Conservation (phyloP, 2,329 filamentous ascomycete species). For the Penicillium sp. region DNA sequence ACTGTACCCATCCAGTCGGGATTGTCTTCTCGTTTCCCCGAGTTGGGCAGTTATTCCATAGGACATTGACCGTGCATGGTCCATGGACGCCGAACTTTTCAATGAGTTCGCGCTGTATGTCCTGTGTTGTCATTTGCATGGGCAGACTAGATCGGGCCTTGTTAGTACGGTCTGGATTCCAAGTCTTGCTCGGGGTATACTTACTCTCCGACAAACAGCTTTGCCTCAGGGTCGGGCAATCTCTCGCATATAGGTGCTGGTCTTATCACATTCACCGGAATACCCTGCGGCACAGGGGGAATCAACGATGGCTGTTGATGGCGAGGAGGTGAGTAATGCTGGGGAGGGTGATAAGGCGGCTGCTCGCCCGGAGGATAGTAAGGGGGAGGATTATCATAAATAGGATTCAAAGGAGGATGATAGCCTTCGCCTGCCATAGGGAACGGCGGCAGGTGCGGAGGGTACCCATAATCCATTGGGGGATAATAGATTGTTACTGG, state of each 20-base stretch:
- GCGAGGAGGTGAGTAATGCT: not conserved
- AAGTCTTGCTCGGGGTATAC: not conserved
- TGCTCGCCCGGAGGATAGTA: not conserved
- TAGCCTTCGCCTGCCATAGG: not conserved
- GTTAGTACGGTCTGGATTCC: not conserved
- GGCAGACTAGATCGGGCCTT: not conserved
- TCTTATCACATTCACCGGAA: not conserved
- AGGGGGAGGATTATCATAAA: not conserved
- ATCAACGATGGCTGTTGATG: not conserved
- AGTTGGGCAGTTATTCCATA: not conserved
- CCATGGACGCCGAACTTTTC: not conserved
- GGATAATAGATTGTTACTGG: not conserved
- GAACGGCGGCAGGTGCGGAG: not conserved
- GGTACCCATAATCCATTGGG: no score
- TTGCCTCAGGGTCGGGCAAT: conserved; percentile 6
- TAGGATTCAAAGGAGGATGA: not conserved
- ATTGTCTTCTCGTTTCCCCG: not conserved
- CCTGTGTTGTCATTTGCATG: not conserved
- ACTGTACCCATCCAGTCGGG: conserved; percentile 9
- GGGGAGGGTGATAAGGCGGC: not conserved
- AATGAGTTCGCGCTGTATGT: not conserved
- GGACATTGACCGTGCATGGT: conserved; percentile 1
- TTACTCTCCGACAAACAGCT: conserved; percentile 12
- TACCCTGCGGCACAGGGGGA: not conserved
- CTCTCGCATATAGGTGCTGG: not conserved